A percentile compares a stretch with the other conserved stretches of the same genome.
phyloP scores from a whole-genome alignment of 139 green algal genomes.

The Micractinium conductrix region DNA sequence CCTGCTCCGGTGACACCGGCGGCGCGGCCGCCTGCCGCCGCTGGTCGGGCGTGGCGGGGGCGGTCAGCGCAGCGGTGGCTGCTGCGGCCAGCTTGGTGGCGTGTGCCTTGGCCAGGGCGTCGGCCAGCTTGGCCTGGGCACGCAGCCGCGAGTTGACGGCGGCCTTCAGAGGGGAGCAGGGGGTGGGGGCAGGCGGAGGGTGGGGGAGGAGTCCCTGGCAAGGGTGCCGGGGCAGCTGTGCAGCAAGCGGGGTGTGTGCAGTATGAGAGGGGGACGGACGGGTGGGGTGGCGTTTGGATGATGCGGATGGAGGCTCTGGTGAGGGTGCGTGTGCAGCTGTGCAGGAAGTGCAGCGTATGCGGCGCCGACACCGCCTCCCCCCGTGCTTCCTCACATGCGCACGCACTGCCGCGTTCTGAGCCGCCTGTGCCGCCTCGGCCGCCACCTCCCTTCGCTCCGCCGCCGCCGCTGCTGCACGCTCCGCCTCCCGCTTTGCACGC shows the following conservation, averaged over 20 bases:
- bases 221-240: too few relatives aligned
- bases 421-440: conserved; percentile 3
- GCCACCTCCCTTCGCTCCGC: background rate
- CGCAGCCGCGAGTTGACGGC: conserved; percentile 5
- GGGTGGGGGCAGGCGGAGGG: too few relatives aligned
- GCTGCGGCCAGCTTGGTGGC: background rate
- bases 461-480: background rate
- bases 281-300: too few relatives aligned
- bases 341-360: too few relatives aligned
- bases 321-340: too few relatives aligned
- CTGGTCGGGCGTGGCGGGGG: conserved; percentile 13
- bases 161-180: background rate
- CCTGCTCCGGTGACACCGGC: background rate
- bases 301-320: too few relatives aligned
- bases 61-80: background rate
- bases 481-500: background rate
- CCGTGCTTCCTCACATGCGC: background rate
- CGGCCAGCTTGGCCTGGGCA: conserved; percentile 15
- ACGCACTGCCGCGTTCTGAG: background rate
- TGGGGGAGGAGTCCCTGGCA: too few relatives aligned
- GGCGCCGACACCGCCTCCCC: background rate
- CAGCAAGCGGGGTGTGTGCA: too few relatives aligned
- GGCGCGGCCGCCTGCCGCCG: background rate
- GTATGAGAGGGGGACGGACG: too few relatives aligned
- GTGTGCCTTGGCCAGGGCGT: background rate